Conservation (phyloP, 1,284 basidiomycete genomes). For the Leccinum griseonigrum region DNA sequence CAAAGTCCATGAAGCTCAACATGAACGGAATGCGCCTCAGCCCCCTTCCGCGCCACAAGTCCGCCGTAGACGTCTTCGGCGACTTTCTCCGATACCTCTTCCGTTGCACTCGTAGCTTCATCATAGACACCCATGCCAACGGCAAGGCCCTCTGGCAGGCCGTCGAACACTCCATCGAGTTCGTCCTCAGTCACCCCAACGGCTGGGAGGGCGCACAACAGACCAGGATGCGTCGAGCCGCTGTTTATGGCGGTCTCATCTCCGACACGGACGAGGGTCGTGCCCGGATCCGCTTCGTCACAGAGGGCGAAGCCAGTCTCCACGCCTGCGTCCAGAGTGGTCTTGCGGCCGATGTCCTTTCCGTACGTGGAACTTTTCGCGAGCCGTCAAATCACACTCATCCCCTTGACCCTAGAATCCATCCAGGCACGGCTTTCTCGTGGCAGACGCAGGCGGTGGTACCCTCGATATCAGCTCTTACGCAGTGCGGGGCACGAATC, state of each 20-base stretch:
- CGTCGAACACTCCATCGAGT: slow-evolving; percentile 59
- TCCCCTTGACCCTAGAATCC: slow-evolving; percentile 45
- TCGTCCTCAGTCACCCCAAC: slow-evolving; percentile 75
- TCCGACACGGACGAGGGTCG: slow-evolving; percentile 69
- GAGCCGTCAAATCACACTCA: neutral
- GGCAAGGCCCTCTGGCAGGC: slow-evolving; percentile 61
- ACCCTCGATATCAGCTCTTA: slow-evolving; percentile 79
- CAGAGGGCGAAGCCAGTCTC: slow-evolving; percentile 77
- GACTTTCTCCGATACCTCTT: slow-evolving; percentile 76
- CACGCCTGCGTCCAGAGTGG: slow-evolving; percentile 75
- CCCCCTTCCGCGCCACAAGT: slow-evolving; percentile 60
- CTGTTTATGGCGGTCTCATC: slow-evolving; percentile 64
- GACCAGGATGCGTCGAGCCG: slow-evolving; percentile 68
- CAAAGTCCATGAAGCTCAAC: slow-evolving; percentile 69
- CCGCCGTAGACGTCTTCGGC: slow-evolving; percentile 69
- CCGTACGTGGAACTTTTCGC: slow-evolving; percentile 41
- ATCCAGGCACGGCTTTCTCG: slow-evolving; percentile 69
- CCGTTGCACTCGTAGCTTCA: slow-evolving; percentile 66
- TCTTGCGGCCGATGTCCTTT: slow-evolving; percentile 69
- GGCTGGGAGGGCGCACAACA: slow-evolving; percentile 83
- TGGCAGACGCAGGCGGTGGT: slow-evolving; percentile 77
- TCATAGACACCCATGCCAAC: slow-evolving; percentile 72
- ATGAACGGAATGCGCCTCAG: slow-evolving; percentile 79
- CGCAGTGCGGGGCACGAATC: slow-evolving; percentile 60
- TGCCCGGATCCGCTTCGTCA: slow-evolving; percentile 71